phyloP scores from a whole-genome alignment of 73 alveolate genomes.

The Paramecium caudatum region DNA sequence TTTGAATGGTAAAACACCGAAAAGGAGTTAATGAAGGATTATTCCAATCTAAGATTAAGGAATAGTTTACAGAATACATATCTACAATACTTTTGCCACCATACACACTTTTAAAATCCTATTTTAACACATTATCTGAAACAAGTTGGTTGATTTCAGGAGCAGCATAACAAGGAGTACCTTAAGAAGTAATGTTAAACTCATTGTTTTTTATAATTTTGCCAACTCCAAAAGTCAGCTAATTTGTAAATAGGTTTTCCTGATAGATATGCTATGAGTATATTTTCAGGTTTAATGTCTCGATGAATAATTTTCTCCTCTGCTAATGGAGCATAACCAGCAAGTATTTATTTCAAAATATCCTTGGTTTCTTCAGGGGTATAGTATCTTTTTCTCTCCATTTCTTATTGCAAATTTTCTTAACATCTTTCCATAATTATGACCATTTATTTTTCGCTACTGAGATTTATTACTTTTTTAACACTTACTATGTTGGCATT shows the following conservation, averaged over 20 bases:
- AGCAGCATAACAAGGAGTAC: not conserved
- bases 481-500: not conserved
- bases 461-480: not conserved
- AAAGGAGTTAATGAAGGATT: not conserved
- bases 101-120: not conserved
- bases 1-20: not conserved
- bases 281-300: constrained; percentile 73
- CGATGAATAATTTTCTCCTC: constrained; percentile 30
- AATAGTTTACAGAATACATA: not conserved
- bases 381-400: not conserved
- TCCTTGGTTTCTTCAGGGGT: not conserved
- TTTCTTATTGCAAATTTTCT: not conserved
- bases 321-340: constrained; percentile 41
- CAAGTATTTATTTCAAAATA: not conserved
- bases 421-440: constrained; percentile 3
- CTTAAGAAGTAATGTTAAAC: not conserved
- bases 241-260: not conserved
- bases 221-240: not conserved
- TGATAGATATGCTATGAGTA: not conserved
- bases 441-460: not conserved
- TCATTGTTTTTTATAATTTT: not conserved
- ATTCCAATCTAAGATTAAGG: not conserved
- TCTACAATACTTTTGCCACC: not conserved
- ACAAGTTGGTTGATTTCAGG: not conserved
- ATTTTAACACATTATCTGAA: not conserved